Base-by-base conservation (phyloP, 1,139 yeast genomes). In the Williopsis jadinii region DNA sequence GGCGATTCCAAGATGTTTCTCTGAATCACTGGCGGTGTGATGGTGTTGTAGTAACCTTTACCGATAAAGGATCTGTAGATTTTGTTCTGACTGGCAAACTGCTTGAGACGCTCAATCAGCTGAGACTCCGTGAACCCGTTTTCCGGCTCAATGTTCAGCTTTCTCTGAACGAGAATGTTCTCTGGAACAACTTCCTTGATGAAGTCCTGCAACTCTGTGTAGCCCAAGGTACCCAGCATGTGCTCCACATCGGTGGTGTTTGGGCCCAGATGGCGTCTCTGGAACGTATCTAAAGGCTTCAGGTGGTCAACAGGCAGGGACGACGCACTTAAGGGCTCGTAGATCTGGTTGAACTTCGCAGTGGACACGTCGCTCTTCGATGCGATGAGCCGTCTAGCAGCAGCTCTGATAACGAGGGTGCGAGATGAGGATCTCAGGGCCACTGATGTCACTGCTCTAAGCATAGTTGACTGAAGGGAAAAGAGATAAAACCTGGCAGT, bases 211-310 rank as follows among this genome's bases (percentile, higher is more conserved):
- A 90, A 63, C 56, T 84, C 83, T 1, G 64, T 54, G 61, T 81
- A 79, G 4, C 90, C 92, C 41, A 90, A 70, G 9, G 72, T 64
- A 8, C 63, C 49, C 46, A 92, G 72, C 95, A 90, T 86, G 28
- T 63, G 60, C 13, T 66, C 58, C 27, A 84, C 84, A 48, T 85
- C 78, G 1, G 55, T 59, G 0, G 85, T 78, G 14, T 76, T 71
- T 15, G 97, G 94, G 12, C 98, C 98, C 48, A 88, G 70, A 66
- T 92, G 98, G 56, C 97, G 84, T 60, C 94, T 77, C 39, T 86
- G 77, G 62, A 90, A 92, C 3, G 94, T 82, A 60, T 92, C 98
- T 44, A 86, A 67, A 11, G 73, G 71, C 34, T 39, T 44, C 29
- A 57, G 41, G n/a, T 46, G 44, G 19, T 47, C 47, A 8, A 28